These are phyloP conservation scores for Paramecium bursaria DNA, from an alignment of 73 alveolate species.

Conservation along the genomic window DNA sequence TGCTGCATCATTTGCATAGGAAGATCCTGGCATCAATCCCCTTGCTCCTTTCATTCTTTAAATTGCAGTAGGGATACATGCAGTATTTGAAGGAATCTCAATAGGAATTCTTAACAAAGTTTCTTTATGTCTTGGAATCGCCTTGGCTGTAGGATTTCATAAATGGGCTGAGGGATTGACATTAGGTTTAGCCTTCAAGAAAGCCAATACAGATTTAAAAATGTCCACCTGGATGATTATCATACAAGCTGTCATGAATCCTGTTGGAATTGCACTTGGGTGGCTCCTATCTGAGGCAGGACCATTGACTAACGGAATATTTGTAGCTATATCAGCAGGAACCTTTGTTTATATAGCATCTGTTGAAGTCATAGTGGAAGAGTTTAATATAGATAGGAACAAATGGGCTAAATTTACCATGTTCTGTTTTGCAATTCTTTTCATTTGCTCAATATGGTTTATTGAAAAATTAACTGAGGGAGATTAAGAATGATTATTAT, in stretches of 20 bases:
- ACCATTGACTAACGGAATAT: constrained; percentile 78
- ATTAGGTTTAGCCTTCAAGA: constrained; percentile 79
- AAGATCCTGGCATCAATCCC: not conserved
- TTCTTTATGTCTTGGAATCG: constrained; percentile 75
- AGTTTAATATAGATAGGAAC: constrained; percentile 58
- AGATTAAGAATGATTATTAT: too few species aligned
- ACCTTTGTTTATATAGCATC: constrained; percentile 92
- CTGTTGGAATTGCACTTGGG: constrained; percentile 88
- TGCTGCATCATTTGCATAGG: constrained; percentile 62
- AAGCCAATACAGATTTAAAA: constrained; percentile 33
- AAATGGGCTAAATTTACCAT: not conserved
- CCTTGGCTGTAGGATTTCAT: constrained; percentile 88
- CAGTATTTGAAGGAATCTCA: constrained; percentile 95
- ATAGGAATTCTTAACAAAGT: constrained; percentile 85
- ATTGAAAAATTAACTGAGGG: constrained; percentile 66
- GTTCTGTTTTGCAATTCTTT: constrained; percentile 58
- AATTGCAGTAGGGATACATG: constrained; percentile 92
- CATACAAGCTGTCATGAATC: constrained; percentile 80
- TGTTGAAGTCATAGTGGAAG: constrained; percentile 92
- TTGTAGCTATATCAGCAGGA: constrained; percentile 87
- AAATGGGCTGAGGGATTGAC: constrained; percentile 90
- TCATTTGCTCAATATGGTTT: constrained; percentile 61
- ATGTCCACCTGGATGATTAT: constrained; percentile 68
- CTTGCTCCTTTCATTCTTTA: constrained; percentile 81
- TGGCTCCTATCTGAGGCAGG: constrained; percentile 78